phyloP scores from a whole-genome alignment of 2,329 filamentous ascomycete species.

The Microdochium nivale region DNA sequence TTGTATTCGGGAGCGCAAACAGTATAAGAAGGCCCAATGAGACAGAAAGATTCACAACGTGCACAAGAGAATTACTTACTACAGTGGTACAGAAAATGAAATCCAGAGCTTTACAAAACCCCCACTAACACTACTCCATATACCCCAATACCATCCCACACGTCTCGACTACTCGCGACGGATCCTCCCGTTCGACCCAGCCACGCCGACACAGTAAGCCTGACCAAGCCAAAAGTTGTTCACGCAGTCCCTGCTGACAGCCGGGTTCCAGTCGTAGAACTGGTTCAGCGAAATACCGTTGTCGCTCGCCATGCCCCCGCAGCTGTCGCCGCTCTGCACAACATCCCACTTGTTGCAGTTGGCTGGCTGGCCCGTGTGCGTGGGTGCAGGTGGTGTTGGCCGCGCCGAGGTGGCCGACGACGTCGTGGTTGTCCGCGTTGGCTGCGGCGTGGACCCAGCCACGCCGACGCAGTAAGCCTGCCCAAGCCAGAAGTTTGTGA shows the following conservation, averaged over 20 bases:
- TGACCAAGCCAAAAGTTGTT: constrained; percentile 15
- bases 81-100: too few relatives aligned
- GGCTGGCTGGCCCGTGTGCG: constrained; percentile 2
- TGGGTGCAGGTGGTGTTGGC: background rate
- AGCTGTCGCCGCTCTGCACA: constrained; percentile 6
- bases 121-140: too few relatives aligned
- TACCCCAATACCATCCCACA: too few relatives aligned
- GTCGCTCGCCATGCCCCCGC: constrained; percentile 6
- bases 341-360: constrained; percentile 6
- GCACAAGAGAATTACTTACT: too few relatives aligned
- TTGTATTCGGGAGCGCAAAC: too few relatives aligned
- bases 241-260: constrained; percentile 12
- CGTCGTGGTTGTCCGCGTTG: background rate
- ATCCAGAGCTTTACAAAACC: too few relatives aligned
- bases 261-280: constrained; percentile 10
- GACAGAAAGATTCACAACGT: too few relatives aligned
- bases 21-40: too few relatives aligned
- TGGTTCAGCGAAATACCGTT: constrained; percentile 8
- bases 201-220: constrained; percentile 14
- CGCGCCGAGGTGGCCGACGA: background rate
- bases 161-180: background rate
- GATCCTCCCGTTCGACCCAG: background rate
- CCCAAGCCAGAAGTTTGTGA: constrained; percentile 7
- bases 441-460: background rate
- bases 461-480: constrained; percentile 7